Evolutionary conservation across 306 rosid species (phyloP).

Genomic region (Canavalia gladiata): DNA sequence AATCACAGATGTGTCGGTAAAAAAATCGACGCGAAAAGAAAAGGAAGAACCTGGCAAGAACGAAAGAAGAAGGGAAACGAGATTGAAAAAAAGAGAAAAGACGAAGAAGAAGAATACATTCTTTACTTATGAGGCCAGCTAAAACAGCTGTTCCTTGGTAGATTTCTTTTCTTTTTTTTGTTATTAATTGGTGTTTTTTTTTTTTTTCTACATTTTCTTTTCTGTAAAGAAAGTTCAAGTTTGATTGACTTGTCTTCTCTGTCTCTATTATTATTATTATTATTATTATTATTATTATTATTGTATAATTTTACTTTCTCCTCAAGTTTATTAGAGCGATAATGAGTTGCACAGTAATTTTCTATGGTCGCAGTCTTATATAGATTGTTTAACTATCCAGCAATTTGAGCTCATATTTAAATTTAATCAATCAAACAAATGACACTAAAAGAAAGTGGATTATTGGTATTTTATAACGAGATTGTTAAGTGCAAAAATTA

Average conservation of each 20-base stretch:
- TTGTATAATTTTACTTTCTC: background rate
- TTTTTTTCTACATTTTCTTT: constrained; percentile 5
- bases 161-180: constrained; percentile 41
- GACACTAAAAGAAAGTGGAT: background rate
- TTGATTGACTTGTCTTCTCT: background rate
- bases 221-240: constrained; percentile 54
- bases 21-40: constrained; percentile 22
- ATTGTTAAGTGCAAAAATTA: too few relatives aligned
- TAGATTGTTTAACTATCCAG: background rate
- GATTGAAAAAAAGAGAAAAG: background rate
- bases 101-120: constrained; percentile 45
- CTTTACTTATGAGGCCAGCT: constrained; percentile 54
- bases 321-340: background rate
- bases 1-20: constrained; percentile 12
- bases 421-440: background rate
- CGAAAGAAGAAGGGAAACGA: constrained; percentile 13
- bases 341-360: constrained; percentile 30
- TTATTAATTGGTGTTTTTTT: constrained; percentile 30
- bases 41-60: constrained; percentile 43
- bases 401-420: background rate
- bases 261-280: too few relatives aligned
- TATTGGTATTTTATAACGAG: too few relatives aligned
- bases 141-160: constrained; percentile 39
- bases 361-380: background rate
- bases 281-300: background rate